Evolutionary conservation across 2,329 filamentous ascomycete genomes (phyloP).

Genomic region (Beauveria medogensis): DNA sequence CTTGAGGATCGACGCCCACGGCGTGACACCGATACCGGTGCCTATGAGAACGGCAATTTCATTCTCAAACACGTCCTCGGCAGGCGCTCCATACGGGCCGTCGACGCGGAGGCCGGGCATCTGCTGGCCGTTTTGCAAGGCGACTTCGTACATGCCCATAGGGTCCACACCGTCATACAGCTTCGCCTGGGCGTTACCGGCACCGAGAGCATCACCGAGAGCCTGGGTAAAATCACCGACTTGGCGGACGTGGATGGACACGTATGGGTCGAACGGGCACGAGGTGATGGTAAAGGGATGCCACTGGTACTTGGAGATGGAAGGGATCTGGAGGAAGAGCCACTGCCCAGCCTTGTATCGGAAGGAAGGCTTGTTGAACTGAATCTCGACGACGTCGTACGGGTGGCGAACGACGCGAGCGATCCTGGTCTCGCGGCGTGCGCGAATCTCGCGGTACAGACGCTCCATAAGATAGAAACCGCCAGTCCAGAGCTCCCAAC

Average conservation of each 20-base stretch:
- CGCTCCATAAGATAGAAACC: conserved; percentile 81
- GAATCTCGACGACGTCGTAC: conserved; percentile 94
- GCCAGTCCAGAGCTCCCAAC: conserved; percentile 87
- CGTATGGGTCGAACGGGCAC: conserved; percentile 89
- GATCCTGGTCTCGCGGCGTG: conserved; percentile 77
- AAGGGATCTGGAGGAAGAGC: conserved; percentile 91
- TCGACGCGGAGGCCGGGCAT: conserved; percentile 90
- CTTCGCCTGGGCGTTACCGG: conserved; percentile 77
- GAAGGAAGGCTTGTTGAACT: conserved; percentile 94
- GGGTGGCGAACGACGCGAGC: conserved; percentile 92
- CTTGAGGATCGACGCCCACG: conserved; percentile 83
- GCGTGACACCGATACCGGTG: conserved; percentile 80
- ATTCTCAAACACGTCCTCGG: conserved; percentile 94
- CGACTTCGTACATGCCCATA: conserved; percentile 96
- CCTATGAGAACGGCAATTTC: conserved; percentile 81
- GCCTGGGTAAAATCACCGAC: conserved; percentile 91
- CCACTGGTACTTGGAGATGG: conserved; percentile 86
- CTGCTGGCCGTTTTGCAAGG: conserved; percentile 81
- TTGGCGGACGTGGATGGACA: conserved; percentile 90
- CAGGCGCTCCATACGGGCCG: conserved; percentile 91
- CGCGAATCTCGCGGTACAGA: conserved; percentile 82
- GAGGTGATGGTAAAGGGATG: conserved; percentile 99
- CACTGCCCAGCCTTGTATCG: conserved; percentile 97
- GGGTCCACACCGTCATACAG: conserved; percentile 87
- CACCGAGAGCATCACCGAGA: conserved; percentile 94